Base-by-base conservation (phyloP, 228 moss, liverwort and hornwort genomes). In the Sphagnum fallax region DNA sequence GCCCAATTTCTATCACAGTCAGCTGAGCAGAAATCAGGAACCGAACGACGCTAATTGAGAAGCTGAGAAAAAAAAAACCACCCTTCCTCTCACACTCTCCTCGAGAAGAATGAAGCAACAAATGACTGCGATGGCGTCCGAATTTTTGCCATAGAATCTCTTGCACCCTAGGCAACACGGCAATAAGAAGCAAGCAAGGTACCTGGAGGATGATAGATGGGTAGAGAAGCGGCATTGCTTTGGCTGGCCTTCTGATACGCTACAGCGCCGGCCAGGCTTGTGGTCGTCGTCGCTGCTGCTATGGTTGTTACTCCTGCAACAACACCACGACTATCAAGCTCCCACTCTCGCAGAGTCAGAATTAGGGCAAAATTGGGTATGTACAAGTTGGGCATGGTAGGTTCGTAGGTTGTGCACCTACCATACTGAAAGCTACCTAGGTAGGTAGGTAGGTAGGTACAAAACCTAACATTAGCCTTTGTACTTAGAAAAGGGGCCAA, bases 151-250 rank as follows among this genome's bases (percentile, higher is more conserved):
- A 32, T 10, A 32, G 14, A 52, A 9, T 4, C n/a, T 5, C 66
- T n/a, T 15, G 49, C 13, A 51, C 52, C 63, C 11, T 7, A 47
- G 65, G 8, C 5, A 51, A 8, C 48, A 0, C 12, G 52, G 15
- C 16, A 6, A 60, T 4, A 13, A 48, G 50, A 4, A 49, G 14
- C 5, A 65, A 49, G 47, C 5, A 48, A 5, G n/a, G 8, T 4
- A 87, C 87, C 87, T 87, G 87, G 74, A 87, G 80, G 68, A 87
- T 47, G 15, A 87, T 74, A 72, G 87, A 83, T 47, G 87, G 83
- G 61, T 83, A 87, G 63, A 76, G 49, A 49, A 80, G 74, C 65
- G 78, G 78, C 87, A 87, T 87, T 52, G 70, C 58, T 55, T 8
- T 12, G 12, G 12, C 12, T 55, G 55, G 8, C 55, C 12, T 55